Evolutionary conservation across 768 basidiomycete species (phyloP).

Genomic region (Podaxis sp.): DNA sequence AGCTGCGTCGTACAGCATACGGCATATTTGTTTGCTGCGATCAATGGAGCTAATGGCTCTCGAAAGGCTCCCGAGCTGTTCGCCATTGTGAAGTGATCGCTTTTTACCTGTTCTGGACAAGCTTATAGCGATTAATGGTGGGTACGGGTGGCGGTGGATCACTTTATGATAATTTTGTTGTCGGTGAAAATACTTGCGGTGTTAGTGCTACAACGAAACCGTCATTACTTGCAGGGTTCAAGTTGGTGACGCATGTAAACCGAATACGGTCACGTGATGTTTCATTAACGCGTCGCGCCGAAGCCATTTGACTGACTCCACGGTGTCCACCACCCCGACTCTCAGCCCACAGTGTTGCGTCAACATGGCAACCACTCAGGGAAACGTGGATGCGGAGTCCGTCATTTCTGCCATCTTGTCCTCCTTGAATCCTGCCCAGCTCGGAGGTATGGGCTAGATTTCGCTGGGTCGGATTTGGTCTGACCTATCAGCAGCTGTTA

Average conservation of each 20-base stretch:
- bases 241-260: background rate
- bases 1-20: background rate
- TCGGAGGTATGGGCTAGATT: constrained; percentile 28
- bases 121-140: background rate
- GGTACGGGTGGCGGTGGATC: background rate
- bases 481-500: constrained; percentile 49
- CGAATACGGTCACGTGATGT: background rate
- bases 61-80: background rate
- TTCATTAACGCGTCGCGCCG: background rate
- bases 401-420: constrained; percentile 15
- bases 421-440: constrained; percentile 37
- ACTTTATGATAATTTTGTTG: background rate
- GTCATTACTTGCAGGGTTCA: background rate
- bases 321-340: background rate
- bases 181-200: background rate
- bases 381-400: background rate
- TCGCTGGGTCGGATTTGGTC: background rate
- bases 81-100: background rate
- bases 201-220: background rate
- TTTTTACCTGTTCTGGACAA: background rate
- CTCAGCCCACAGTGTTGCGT: background rate
- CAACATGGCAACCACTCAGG: background rate
- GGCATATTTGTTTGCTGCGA: background rate
- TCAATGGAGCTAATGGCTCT: background rate
- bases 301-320: background rate